Evolutionary conservation across 495 filamentous ascomycete species (phyloP), one percentile per base, ranked within the genome.

Genomic region (Alectoria sarmentosa): DNA sequence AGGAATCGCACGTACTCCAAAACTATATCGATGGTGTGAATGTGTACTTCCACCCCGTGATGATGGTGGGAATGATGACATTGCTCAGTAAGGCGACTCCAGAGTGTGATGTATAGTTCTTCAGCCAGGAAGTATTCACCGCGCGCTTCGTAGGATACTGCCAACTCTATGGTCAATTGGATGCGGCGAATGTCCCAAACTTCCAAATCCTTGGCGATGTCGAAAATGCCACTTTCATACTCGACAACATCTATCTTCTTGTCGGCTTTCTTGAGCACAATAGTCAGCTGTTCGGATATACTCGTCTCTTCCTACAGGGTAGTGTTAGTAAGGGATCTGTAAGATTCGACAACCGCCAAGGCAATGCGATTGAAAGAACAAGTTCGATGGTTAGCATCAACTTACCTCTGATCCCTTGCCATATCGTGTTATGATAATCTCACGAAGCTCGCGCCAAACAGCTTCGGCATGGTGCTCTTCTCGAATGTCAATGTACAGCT

Each of bases 1-100:
- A 86, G 74, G 61, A 87, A 78, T 42, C 76, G 73, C 57, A 80
- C 77, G 62, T 88, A 87, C 46, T 82, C 76, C 60, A 87, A 79
- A 21, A 83, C 74, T 46, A 86, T 80, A 23, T 84, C 80, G 61
- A 88, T 79, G 32, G 79, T 85, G 34, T 78, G 75, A 65, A 83
- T 78, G 68, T 85, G 81, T 19, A 78, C 73, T 41, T 82, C 77
- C 1, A 80, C 76, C 73, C 76, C 76, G 75, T 79, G 64, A 73
- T 75, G 21, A 64, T 66, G 23, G 67, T 75, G 46, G 67, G 72
- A 15, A 73, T 76, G 57, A 69, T 76, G 61, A 76, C 79, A 60
- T 66, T 73, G 21, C 71, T 75, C 66, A 68, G 78, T 60, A 74
- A 76, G 58, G 68, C 76, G 39, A 41, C 76, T 69, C 81, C 81